Percentiles rank a stretch among this genome's conserved stretches.
Evolutionary conservation across 2,329 filamentous ascomycete species (phyloP).

Genomic region (Xylaria sp.): DNA sequence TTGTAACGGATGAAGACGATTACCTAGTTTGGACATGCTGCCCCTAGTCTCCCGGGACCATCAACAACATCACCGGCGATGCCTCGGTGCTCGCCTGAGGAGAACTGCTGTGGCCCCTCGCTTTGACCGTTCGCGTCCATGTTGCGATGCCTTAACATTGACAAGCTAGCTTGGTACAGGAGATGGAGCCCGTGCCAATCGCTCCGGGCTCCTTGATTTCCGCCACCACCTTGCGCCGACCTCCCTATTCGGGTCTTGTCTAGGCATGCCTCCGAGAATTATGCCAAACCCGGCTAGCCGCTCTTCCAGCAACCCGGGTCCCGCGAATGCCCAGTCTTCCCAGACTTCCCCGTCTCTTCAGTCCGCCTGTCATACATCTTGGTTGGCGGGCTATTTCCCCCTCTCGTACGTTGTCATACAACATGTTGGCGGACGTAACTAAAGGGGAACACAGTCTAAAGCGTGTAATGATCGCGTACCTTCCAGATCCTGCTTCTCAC

Average conservation of each 20-base stretch:
- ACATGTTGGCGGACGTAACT: neutral
- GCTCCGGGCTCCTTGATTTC: constrained; percentile 33
- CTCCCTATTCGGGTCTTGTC: constrained; percentile 43
- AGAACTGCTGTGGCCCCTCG: constrained; percentile 9
- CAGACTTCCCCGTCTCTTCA: neutral
- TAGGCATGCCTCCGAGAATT: constrained; percentile 41
- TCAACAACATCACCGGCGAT: constrained; percentile 7
- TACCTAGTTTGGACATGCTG: constrained; percentile 19
- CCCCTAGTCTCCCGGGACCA: constrained; percentile 11
- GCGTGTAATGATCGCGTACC: constrained; percentile 21
- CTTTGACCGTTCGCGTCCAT: neutral
- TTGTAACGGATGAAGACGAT: constrained; percentile 1
- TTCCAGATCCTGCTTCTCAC: constrained; percentile 6
- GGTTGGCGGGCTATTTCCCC: constrained; percentile 20
- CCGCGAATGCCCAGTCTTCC: constrained; percentile 19
- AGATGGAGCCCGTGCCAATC: constrained; percentile 28
- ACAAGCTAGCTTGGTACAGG: constrained; percentile 29
- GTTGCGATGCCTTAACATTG: neutral
- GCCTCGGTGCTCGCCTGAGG: neutral
- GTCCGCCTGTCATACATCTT: constrained; percentile 8
- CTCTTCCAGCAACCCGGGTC: constrained; percentile 31
- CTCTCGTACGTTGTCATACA: constrained; percentile 13
- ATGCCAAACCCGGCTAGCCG: constrained; percentile 41
- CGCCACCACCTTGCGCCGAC: constrained; percentile 35
- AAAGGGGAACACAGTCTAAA: neutral